Conservation (phyloP, 176 grass and related monocot genomes). For the Phoenix roebelenii region DNA sequence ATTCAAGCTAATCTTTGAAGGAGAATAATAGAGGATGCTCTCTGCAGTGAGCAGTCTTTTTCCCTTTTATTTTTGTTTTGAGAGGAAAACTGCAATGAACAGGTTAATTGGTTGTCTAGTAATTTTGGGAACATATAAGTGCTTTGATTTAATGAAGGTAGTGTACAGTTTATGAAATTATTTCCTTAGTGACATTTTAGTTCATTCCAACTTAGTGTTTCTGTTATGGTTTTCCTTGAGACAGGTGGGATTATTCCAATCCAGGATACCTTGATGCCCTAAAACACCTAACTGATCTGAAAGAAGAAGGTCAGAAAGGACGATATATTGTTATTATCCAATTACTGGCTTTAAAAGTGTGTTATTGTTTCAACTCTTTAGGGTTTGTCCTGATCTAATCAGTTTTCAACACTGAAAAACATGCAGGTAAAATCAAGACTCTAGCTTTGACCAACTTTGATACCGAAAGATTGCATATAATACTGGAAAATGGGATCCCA, state of each 20-base stretch:
- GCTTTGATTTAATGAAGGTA: not conserved
- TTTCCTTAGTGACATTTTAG: not conserved
- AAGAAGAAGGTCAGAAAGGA: constrained; percentile 61
- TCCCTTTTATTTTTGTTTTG: too few species aligned
- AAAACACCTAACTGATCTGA: constrained; percentile 84
- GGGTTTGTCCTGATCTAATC: not conserved
- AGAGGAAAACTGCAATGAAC: too few species aligned
- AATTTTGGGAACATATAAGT: too few species aligned
- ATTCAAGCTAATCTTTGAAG: too few species aligned
- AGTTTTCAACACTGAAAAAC: constrained; percentile 11
- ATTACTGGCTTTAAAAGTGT: too few species aligned
- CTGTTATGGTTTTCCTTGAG: constrained; percentile 4
- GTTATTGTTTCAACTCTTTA: too few species aligned
- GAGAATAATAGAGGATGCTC: too few species aligned
- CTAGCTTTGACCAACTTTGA: constrained; percentile 73
- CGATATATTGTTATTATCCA: too few species aligned
- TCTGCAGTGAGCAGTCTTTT: too few species aligned
- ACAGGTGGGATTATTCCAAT: constrained; percentile 98
- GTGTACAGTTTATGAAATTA: not conserved
- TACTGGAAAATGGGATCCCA: constrained; percentile 86
- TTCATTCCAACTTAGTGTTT: not conserved
- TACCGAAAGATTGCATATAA: constrained; percentile 66
- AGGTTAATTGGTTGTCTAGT: too few species aligned
- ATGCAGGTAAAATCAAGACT: constrained; percentile 73
- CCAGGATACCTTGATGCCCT: constrained; percentile 87